Evolutionary conservation across 345 rosid genomes (phyloP).

Genomic region (Alliaria petiolata): DNA sequence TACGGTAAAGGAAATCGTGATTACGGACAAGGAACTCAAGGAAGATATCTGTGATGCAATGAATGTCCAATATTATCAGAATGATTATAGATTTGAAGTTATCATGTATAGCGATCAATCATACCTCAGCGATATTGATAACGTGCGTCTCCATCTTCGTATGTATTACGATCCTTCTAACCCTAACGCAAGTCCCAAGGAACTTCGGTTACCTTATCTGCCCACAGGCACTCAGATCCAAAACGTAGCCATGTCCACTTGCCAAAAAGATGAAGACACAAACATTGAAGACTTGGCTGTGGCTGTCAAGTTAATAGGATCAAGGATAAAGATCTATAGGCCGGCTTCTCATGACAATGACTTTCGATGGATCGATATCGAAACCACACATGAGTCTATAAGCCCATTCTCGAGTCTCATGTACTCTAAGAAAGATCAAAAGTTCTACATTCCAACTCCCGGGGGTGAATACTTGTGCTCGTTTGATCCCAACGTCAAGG

Average conservation of each 20-base stretch:
- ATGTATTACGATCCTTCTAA: too few species aligned
- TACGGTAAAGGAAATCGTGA: background rate
- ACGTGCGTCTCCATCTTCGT: too few species aligned
- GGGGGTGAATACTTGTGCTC: background rate
- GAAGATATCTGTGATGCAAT: background rate
- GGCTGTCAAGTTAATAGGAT: background rate
- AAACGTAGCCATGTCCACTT: background rate
- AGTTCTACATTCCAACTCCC: background rate
- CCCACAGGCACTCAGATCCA: background rate
- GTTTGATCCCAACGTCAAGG: background rate
- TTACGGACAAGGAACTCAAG: background rate
- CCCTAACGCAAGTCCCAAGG: too few species aligned
- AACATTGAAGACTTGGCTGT: background rate
- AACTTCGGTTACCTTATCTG: background rate
- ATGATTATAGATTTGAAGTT: too few species aligned
- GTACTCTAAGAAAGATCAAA: background rate
- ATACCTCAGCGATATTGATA: too few species aligned
- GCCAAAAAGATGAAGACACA: background rate
- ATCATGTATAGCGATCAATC: too few species aligned
- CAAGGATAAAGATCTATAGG: background rate
- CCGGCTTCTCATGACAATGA: background rate
- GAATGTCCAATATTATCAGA: background rate
- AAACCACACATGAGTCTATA: background rate
- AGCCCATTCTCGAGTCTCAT: background rate
- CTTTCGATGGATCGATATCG: background rate